Evolutionary conservation across 2,329 filamentous ascomycete species (phyloP).

Genomic region (Xylaria sp.): DNA sequence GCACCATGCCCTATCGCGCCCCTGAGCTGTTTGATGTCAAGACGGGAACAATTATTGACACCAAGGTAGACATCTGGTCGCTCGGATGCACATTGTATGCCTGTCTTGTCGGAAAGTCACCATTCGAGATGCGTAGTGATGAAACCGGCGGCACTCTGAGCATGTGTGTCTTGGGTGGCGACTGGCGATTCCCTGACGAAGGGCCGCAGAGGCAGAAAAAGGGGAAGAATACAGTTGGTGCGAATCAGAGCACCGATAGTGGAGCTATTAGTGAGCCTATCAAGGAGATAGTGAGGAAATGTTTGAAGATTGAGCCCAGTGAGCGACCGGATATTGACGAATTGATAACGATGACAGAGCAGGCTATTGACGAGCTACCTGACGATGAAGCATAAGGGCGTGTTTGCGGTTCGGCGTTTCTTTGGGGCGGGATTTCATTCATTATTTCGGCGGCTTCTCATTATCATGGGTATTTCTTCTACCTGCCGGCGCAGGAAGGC

Average conservation of each 20-base stretch:
- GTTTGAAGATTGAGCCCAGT: slow-evolving; percentile 84
- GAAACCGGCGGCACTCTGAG: slow-evolving; percentile 95
- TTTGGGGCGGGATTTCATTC: slow-evolving; percentile 4
- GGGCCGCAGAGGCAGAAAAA: slow-evolving; percentile 66
- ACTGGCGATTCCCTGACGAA: slow-evolving; percentile 97
- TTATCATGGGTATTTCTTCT: slow-evolving; percentile 15
- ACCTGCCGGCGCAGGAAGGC: slow-evolving; percentile 12
- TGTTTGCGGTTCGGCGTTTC: slow-evolving; percentile 32
- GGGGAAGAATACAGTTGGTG: slow-evolving; percentile 55
- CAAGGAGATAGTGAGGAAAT: slow-evolving; percentile 87
- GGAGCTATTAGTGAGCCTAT: slow-evolving; percentile 80
- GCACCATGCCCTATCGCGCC: slow-evolving; percentile 97
- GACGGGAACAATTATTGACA: slow-evolving; percentile 90
- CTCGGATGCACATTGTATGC: slow-evolving; percentile 98
- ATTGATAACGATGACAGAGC: slow-evolving; percentile 51
- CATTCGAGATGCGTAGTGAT: slow-evolving; percentile 94
- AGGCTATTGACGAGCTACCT: slow-evolving; percentile 49
- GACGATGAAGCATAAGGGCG: slow-evolving; percentile 46
- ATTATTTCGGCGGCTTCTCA: slow-evolving; percentile 12
- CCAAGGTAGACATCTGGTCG: slow-evolving; percentile 98
- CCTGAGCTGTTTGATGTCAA: slow-evolving; percentile 98
- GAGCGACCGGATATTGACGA: slow-evolving; percentile 73
- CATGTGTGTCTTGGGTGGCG: slow-evolving; percentile 90
- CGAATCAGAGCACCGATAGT: slow-evolving; percentile 54
- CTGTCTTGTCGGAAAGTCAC: slow-evolving; percentile 94